Evolutionary conservation across 2,329 filamentous ascomycete species (phyloP).

Genomic region (Penicillium aurantiogriseum): DNA sequence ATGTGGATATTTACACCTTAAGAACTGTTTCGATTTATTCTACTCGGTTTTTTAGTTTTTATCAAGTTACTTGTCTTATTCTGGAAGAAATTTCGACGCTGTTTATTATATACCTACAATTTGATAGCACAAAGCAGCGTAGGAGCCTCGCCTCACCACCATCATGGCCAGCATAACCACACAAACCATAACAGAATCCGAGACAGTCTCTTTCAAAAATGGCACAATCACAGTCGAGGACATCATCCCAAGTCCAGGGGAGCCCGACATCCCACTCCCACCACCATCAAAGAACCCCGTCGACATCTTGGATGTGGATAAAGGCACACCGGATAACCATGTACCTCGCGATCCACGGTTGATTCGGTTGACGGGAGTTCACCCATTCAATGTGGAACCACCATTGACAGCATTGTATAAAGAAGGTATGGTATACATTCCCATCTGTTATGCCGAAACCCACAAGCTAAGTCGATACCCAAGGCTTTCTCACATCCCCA

Average conservation of each 20-base stretch:
- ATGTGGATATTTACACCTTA: background rate
- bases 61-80: background rate
- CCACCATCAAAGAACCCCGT: constrained; percentile 59
- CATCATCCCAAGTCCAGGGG: constrained; percentile 20
- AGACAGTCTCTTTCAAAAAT: constrained; percentile 21
- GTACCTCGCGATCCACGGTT: constrained; percentile 76
- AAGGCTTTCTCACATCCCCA: constrained; percentile 80
- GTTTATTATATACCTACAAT: background rate
- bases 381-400: constrained; percentile 89
- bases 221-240: constrained; percentile 27
- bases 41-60: background rate
- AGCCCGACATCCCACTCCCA: constrained; percentile 62
- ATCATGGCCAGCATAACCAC: constrained; percentile 35
- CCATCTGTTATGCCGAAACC: background rate
- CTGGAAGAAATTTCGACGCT: background rate
- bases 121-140: background rate
- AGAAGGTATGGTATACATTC: constrained; percentile 42
- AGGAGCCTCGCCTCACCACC: background rate
- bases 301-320: constrained; percentile 68
- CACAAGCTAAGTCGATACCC: background rate
- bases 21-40: background rate
- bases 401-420: constrained; percentile 76
- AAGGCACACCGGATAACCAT: constrained; percentile 79
- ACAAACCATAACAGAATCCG: constrained; percentile 11
- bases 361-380: constrained; percentile 81